phyloP scores from a whole-genome alignment of 2,329 filamentous ascomycete genomes.

The Colletotrichum godetiae region DNA sequence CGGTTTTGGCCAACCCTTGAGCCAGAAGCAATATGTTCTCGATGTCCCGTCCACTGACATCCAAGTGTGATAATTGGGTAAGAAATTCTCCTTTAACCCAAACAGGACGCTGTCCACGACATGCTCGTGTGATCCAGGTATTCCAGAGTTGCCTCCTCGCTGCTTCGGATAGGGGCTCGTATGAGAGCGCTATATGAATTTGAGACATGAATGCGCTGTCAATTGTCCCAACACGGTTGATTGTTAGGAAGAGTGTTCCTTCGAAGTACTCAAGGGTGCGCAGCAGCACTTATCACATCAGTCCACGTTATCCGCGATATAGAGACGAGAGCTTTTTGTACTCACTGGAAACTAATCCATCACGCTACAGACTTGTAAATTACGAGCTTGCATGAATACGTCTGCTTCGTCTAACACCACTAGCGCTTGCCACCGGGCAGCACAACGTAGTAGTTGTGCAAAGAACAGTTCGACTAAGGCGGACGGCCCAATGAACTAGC shows the following conservation, averaged over 20 bases:
- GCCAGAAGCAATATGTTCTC: too few species aligned
- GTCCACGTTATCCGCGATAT: background rate
- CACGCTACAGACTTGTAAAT: background rate
- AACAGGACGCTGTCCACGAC: too few species aligned
- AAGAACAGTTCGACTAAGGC: conserved; percentile 39
- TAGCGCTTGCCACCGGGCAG: conserved; percentile 41
- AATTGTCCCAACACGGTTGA: conserved; percentile 50
- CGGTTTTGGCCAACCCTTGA: too few species aligned
- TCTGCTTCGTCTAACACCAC: conserved; percentile 45
- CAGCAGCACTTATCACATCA: conserved; percentile 49
- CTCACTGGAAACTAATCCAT: conserved; percentile 14
- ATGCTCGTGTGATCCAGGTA: too few species aligned
- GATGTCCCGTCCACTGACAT: too few species aligned
- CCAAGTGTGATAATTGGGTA: too few species aligned
- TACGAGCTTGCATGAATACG: conserved; percentile 35
- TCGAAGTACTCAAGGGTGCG: conserved; percentile 63
- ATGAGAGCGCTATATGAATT: conserved; percentile 46
- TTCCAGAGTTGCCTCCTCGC: too few species aligned
- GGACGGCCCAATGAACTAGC: conserved; percentile 3
- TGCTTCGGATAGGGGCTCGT: too few species aligned
- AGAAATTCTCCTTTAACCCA: too few species aligned
- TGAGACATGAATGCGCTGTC: conserved; percentile 54
- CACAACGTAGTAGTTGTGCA: conserved; percentile 17
- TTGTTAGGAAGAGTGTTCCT: conserved; percentile 61
- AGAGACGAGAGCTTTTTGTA: too few species aligned